phyloP scores from a whole-genome alignment of 2,329 filamentous ascomycete species.

The Onygena corvina region DNA sequence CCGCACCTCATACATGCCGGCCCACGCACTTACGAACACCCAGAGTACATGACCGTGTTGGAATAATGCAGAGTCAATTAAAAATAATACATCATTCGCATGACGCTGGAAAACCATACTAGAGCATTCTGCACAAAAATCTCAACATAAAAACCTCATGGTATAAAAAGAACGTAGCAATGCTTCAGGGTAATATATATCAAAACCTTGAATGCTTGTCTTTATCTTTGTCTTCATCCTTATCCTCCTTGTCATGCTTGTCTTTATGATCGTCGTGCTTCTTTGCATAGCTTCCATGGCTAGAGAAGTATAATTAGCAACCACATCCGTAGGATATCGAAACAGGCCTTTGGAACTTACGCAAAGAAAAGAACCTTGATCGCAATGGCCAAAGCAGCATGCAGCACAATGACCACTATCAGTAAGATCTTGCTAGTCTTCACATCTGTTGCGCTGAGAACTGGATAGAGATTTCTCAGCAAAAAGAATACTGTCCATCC shows the following conservation, averaged over 20 bases:
- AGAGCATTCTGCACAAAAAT: background rate
- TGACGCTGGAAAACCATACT: background rate
- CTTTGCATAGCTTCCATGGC: constrained; percentile 52
- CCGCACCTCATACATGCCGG: background rate
- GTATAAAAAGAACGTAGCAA: no score
- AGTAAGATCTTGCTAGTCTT: constrained; percentile 83
- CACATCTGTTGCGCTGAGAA: constrained; percentile 81
- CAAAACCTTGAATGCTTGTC: background rate
- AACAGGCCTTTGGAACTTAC: constrained; percentile 27
- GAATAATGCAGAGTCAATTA: constrained; percentile 3
- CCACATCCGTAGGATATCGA: background rate
- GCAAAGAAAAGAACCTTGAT: constrained; percentile 98
- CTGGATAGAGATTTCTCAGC: constrained; percentile 75
- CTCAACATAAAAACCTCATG: background rate
- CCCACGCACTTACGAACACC: background rate
- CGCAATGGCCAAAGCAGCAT: constrained; percentile 78
- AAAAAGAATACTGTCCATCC: constrained; percentile 72
- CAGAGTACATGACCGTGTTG: constrained; percentile 1
- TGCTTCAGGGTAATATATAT: background rate
- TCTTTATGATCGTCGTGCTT: constrained; percentile 27
- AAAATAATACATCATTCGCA: constrained; percentile 4
- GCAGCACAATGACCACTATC: constrained; percentile 68
- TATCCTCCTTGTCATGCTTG: constrained; percentile 23
- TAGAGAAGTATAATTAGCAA: constrained; percentile 18
- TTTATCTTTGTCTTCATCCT: constrained; percentile 17